A percentile compares a stretch with the other conserved stretches of the same genome.
Evolutionary conservation across 75 land plant species (phyloP).

Genomic region (Sequoia sempervirens): DNA sequence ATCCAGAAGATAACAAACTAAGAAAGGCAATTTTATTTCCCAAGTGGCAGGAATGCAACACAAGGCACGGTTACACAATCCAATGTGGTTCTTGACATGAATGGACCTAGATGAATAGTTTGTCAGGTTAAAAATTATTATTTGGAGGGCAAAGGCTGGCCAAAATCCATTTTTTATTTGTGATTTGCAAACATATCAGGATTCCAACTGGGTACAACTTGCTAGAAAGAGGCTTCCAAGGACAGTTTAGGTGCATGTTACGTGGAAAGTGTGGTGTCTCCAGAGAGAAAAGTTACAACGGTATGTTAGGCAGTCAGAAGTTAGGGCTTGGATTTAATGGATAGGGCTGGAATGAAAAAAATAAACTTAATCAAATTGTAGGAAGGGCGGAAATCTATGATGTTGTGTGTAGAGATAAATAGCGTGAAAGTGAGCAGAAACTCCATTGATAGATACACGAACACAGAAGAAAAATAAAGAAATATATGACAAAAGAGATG

Average conservation of each 20-base stretch:
- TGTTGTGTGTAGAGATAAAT: background rate
- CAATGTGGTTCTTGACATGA: too few species aligned
- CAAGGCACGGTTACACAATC: too few species aligned
- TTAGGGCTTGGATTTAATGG: too few species aligned
- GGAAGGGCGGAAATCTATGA: background rate
- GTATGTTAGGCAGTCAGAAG: background rate
- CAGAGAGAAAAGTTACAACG: background rate
- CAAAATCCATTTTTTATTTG: background rate
- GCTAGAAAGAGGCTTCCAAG: constrained; percentile 4
- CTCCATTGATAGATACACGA: background rate
- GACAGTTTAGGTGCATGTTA: background rate
- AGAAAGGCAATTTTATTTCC: background rate
- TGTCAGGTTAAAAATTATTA: background rate
- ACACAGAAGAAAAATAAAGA: background rate
- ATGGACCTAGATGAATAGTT: background rate
- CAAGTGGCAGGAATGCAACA: background rate
- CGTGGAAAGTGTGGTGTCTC: background rate
- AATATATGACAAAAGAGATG: background rate
- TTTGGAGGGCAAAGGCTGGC: background rate
- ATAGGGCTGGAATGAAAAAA: background rate
- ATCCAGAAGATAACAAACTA: background rate
- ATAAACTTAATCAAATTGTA: background rate
- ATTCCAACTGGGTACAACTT: background rate
- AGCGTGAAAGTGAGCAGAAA: background rate
- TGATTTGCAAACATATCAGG: background rate